Percentiles rank a stretch among this genome's conserved stretches.
Evolutionary conservation across 306 rosid species (phyloP).

Genomic region (Lotus japonicus): DNA sequence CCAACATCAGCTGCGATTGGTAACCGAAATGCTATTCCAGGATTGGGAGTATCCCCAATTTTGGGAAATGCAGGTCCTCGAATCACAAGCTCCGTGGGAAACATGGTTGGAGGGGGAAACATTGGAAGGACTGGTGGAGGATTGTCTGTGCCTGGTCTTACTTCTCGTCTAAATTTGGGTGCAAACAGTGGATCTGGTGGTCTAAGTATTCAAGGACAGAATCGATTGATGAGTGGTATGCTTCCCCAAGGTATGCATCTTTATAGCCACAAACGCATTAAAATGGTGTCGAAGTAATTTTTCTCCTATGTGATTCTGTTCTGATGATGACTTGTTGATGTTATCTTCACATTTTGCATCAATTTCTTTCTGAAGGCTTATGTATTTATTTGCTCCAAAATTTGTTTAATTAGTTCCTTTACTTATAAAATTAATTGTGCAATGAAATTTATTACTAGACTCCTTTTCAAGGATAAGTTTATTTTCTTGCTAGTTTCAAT

Average conservation of each 20-base stretch:
- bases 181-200: conserved; percentile 86
- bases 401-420: background rate
- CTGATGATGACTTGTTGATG: background rate
- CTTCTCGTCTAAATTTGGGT: conserved; percentile 71
- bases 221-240: conserved; percentile 74
- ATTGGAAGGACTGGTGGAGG: conserved; percentile 89
- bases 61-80: conserved; percentile 85
- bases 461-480: no score
- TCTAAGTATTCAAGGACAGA: conserved; percentile 84
- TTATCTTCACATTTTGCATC: background rate
- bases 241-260: conserved; percentile 78
- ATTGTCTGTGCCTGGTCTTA: conserved; percentile 79
- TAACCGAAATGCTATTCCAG: conserved; percentile 92
- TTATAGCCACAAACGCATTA: background rate
- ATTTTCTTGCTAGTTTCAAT: no score
- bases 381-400: background rate
- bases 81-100: conserved; percentile 89
- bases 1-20: conserved; percentile 93
- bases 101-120: conserved; percentile 92
- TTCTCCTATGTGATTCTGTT: background rate
- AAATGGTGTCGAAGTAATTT: background rate
- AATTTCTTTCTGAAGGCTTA: background rate
- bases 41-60: conserved; percentile 92
- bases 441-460: no score
- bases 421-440: background rate